These are phyloP conservation scores for Suillus decipiens DNA, from an alignment of 768 basidiomycete species.

Conservation along the genomic window DNA sequence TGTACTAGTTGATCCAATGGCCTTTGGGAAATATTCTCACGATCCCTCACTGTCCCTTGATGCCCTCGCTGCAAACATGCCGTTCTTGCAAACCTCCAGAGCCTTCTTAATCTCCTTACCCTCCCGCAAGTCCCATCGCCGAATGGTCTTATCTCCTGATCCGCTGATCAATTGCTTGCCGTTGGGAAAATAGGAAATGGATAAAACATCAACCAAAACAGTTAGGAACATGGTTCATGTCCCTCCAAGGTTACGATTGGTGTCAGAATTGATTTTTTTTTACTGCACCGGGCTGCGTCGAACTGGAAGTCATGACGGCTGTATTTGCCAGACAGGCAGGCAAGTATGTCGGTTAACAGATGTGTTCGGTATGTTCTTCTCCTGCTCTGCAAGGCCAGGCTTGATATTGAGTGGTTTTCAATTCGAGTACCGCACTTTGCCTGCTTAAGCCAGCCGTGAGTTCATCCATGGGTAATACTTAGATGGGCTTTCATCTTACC, in stretches of 20 bases:
- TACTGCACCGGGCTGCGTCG: neutral
- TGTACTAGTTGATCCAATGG: accelerated
- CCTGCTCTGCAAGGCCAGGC: no score
- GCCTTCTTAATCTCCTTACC: no score
- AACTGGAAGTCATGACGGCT: neutral
- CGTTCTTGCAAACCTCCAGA: no score
- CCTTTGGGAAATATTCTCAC: neutral
- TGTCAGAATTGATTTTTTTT: neutral
- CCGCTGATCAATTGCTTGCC: no score
- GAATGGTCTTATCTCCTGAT: no score
- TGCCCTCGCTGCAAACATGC: accelerated
- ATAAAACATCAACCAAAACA: no score
- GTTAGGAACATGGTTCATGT: neutral
- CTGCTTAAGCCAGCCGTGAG: neutral
- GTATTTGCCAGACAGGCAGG: neutral
- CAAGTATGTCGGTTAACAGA: neutral
- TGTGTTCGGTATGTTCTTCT: no score
- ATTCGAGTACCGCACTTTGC: neutral
- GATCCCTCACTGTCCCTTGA: neutral
- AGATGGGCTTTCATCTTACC: neutral
- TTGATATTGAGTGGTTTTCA: neutral
- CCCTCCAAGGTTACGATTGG: neutral
- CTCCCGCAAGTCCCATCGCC: no score
- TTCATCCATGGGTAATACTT: neutral
- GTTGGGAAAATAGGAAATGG: no score